Base-by-base conservation (phyloP, 441 rosid genomes). In the Macaranga tanarius region DNA sequence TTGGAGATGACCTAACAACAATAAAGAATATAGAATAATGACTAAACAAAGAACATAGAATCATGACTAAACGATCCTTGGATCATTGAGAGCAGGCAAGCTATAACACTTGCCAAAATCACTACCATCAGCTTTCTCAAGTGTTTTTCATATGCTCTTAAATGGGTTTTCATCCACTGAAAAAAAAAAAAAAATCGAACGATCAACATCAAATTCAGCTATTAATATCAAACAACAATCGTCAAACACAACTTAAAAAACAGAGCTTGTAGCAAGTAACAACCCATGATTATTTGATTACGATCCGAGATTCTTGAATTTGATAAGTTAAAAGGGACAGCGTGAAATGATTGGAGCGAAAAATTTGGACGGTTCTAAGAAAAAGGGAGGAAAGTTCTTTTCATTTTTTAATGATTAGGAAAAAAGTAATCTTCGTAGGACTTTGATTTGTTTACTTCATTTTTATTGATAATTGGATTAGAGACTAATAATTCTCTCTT, bases 101-200 rank as follows among this genome's bases (percentile, higher is more conserved):
- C 98, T 89, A 72, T 91, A 93, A 75, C 88, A 95, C 78, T 90
- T 93, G 78, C 99, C 99, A 62, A 86, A 96, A 72, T 90, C 93
- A 71, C 97, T 96, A 55, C 98, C 99, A 34, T 86, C 91, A 56
- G 95, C 93, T 82, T 92, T 93, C 54, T 94, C 92, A 66, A 95
- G 94, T 65, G 84, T 78, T 71, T 93, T 91, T 84, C 93, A 86
- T 71, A 89, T 93, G 16, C 80, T 79, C 79, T 88, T 89, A 74
- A 87, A 95, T 47, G 98, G 92, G 81, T 90, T 88, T 70, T 92
- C 97, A 16, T 89, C 77, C 54, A 90, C 99, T 95, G 91, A 74
- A 86, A 63, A 60, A 28, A 47, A 45, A 22, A 65, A 65, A 42
- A 12, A 71, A 66, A 48, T 22, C 62, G 63, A 38, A 31, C 44